Base-by-base conservation (phyloP, 2,329 filamentous ascomycete species). In the Botrytis cinerea region DNA sequence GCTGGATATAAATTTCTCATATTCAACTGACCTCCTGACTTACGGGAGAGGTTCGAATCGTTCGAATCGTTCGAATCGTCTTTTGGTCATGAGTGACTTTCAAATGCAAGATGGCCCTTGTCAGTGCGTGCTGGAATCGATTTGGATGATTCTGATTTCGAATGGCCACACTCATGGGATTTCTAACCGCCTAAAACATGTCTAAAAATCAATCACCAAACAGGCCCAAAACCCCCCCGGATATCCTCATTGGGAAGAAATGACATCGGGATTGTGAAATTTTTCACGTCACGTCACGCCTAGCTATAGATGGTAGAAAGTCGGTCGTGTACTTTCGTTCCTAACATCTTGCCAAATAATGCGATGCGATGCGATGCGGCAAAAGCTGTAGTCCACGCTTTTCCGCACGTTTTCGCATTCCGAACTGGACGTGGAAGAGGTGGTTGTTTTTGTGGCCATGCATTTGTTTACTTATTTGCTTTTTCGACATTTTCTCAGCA, bases 371-470 rank as follows among this genome's bases (percentile, higher is more conserved):
- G 40, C 46, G 22, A 16, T 66, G 63, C 63, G 63, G 63, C 38
- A 66, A 48, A n/a, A 18, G 63, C 45, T 45, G 63, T 66, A 66
- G 22, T 38, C 45, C 45, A 66, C 18, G 28, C 45, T 48, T 66
- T 48, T 25, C 45, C 35, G 62, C 62, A 66, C 62, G 62, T 48
- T 66, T 66, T 54, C 18, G n/a, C n/a, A 54, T 54, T 51, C 48
- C 18, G 25, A 4, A 35, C 14, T 16, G 20, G 9, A 28, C 61
- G 25, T 35, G 40, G 62, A 46, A 20, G 28, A 40, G 38, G 59
- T 62, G 35, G 18, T 62, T 16, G 35, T 6, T 62, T 38, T 40
- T 62, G 60, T 43, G 60, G 60, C 16, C 60, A 62, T 62, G 60
- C 7, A 5, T 5, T 32, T 35, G 7, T 25, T 14, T 38, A 4